Percentiles rank a stretch among this genome's conserved stretches.
phyloP scores from a whole-genome alignment of 1,284 basidiomycete species.

The Cutaneotrichosporon daszewskae region DNA sequence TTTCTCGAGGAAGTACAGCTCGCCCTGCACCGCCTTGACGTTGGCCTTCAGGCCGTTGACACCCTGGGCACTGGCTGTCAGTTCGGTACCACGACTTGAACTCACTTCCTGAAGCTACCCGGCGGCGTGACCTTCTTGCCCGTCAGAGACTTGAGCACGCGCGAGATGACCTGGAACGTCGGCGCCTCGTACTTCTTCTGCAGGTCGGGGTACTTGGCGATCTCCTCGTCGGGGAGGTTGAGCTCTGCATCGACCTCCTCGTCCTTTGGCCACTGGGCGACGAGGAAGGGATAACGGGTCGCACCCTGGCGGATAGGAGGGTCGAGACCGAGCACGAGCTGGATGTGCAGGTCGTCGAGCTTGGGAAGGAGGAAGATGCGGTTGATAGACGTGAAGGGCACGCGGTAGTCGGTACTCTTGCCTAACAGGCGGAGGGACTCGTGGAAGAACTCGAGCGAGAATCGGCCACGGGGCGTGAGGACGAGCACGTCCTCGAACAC shows the following conservation, averaged over 20 bases:
- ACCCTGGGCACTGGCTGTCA: slow-evolving; percentile 47
- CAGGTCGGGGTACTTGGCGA: slow-evolving; percentile 51
- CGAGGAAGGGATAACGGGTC: slow-evolving; percentile 94
- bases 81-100: neutral
- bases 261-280: slow-evolving; percentile 94
- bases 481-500: slow-evolving; percentile 97
- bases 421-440: slow-evolving; percentile 90
- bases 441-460: slow-evolving; percentile 96
- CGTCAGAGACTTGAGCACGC: slow-evolving; percentile 85
- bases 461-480: slow-evolving; percentile 89
- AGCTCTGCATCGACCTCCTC: slow-evolving; percentile 96
- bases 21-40: slow-evolving; percentile 93
- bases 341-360: slow-evolving; percentile 85
- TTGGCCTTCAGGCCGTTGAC: slow-evolving; percentile 77
- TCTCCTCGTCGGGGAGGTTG: slow-evolving; percentile 70
- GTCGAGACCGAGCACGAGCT: slow-evolving; percentile 86
- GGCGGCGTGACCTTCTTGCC: slow-evolving; percentile 83
- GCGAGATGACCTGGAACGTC: slow-evolving; percentile 91
- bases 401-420: slow-evolving; percentile 99
- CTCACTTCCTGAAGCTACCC: slow-evolving; percentile 75
- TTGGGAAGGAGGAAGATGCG: slow-evolving; percentile 91
- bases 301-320: slow-evolving; percentile 97
- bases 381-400: slow-evolving; percentile 83
- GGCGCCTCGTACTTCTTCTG: slow-evolving; percentile 65
- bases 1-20: slow-evolving; percentile 97